A percentile compares a stretch with the other conserved stretches of the same genome.
These are phyloP conservation scores for Fusarium siculi DNA, from an alignment of 2,329 filamentous ascomycete genomes.

Conservation along the genomic window DNA sequence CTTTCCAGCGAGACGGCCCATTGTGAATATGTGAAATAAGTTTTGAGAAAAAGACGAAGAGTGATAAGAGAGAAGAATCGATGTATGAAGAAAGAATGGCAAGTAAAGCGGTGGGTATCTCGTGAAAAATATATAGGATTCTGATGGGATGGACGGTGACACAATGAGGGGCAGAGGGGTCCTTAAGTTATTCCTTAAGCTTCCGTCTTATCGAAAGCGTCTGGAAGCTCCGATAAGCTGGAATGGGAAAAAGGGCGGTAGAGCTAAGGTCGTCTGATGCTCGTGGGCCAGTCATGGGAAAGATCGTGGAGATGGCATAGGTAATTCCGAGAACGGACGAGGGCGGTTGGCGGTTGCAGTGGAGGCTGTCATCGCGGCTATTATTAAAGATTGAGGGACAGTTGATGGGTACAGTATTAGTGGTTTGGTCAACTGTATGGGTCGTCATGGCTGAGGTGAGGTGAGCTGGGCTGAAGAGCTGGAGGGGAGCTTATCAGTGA, in stretches of 20 bases:
- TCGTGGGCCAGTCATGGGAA: conserved; percentile 13
- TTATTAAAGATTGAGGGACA: conserved; percentile 2
- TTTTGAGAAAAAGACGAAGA: neutral
- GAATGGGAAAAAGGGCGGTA: neutral
- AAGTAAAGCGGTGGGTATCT: conserved; percentile 7
- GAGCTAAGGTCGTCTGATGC: conserved; percentile 17
- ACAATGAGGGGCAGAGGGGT: conserved; percentile 6
- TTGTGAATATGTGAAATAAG: conserved; percentile 40
- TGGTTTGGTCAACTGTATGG: conserved; percentile 16
- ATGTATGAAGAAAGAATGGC: neutral
- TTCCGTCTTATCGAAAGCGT: conserved; percentile 21
- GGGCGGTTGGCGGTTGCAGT: conserved; percentile 26
- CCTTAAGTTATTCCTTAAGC: neutral
- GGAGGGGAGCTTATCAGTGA: conserved; percentile 34
- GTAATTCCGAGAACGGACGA: conserved; percentile 30
- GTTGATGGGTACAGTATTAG: conserved; percentile 15
- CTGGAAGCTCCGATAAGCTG: conserved; percentile 32
- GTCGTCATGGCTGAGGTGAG: conserved; percentile 4
- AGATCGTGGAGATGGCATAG: conserved; percentile 1
- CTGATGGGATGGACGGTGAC: conserved; percentile 8
- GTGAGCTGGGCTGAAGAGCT: neutral
- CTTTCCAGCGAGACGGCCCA: conserved; percentile 67
- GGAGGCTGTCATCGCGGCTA: conserved; percentile 32
- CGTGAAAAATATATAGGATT: neutral
- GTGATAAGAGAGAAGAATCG: neutral